Evolutionary conservation across 2,329 filamentous ascomycete species (phyloP), one percentile per base, ranked within the genome.

Genomic region (Tothia fuscella): DNA sequence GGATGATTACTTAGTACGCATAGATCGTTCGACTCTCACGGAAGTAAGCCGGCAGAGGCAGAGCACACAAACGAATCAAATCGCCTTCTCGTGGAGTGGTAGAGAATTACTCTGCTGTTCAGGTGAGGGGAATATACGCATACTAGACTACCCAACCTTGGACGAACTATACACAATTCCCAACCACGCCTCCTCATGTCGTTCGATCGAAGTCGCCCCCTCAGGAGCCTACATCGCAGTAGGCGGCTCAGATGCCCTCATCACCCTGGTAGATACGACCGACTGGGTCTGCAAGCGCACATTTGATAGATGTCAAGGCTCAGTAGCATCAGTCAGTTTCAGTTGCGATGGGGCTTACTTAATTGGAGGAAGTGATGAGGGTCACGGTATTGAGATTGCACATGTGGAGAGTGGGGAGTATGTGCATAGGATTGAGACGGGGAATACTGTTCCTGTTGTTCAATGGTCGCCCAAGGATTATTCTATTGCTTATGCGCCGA

Each of bases 381-480:
- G 76, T 67, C 60, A 72, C 42, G 78, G 79, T 7, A 58, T 88
- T 22, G 75, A 83, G 37, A 73, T 87, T 31, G 76, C 74, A 16
- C 81, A 86, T 54, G 74, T 76, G 1, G 82, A 88, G 57, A 80
- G 76, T 3, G 82, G 82, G 17, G 82, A 87, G 33, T 71, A 76
- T 48, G 71, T 87, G 12, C 72, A 84, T 55, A 82, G 71, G 2
- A 71, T 86, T 49, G 84, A 85, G 57, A 80, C 81, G 7, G 66
- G 67, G 1, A 71, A 74, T 17, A 64, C 78, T 10, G 76, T 74
- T 42, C 74, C 76, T 1, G 70, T 82, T 9, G 79, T 87, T 6
- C 73, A 79, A 3, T 88, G 82, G 82, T 81, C 84, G 48, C 83
- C 83, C 2, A 78, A 72, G 31, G 70, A 77, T 43, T 88, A 88